Percentiles rank a stretch among this genome's conserved stretches.
Evolutionary conservation across 768 basidiomycete species (phyloP).

Genomic region (Naganishia vishniacii): DNA sequence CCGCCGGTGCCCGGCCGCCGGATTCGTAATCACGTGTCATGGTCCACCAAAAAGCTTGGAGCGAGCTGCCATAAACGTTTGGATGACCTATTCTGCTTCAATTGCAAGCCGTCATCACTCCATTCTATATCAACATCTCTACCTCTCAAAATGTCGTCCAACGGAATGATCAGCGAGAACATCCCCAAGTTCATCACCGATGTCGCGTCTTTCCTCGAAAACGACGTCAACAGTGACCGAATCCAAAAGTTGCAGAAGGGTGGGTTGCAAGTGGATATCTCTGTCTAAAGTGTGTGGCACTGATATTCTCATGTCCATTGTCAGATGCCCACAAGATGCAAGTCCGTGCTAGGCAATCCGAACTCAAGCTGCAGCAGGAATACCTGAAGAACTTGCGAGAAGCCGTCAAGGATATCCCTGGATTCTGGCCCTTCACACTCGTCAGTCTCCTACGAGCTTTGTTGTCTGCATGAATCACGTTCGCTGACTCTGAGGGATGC

Average conservation of each 20-base stretch:
- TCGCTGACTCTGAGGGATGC: too few relatives aligned
- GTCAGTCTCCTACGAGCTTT: not conserved
- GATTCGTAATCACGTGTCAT: too few relatives aligned
- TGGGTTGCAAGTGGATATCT: not conserved
- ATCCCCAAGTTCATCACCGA: constrained; percentile 15
- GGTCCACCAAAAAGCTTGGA: too few relatives aligned
- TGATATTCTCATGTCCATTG: not conserved
- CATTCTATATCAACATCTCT: not conserved
- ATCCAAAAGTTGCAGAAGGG: constrained; percentile 29
- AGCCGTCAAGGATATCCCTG: constrained; percentile 32
- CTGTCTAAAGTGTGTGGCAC: not conserved
- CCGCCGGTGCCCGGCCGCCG: too few relatives aligned
- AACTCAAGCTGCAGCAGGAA: constrained; percentile 27
- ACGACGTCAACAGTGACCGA: constrained; percentile 24
- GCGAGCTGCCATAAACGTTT: too few relatives aligned
- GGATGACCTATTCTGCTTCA: too few relatives aligned
- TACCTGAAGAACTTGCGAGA: constrained; percentile 3
- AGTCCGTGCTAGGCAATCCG: constrained; percentile 27
- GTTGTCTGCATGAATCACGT: too few relatives aligned
- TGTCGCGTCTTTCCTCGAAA: constrained; percentile 18
- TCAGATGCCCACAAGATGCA: not conserved
- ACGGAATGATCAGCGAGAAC: constrained; percentile 5
- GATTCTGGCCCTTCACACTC: constrained; percentile 42
- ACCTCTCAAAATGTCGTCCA: constrained; percentile 1
- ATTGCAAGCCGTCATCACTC: too few relatives aligned